Evolutionary conservation across 1,139 yeast species (phyloP).

Genomic region (Nakaseomyces nivariensis): DNA sequence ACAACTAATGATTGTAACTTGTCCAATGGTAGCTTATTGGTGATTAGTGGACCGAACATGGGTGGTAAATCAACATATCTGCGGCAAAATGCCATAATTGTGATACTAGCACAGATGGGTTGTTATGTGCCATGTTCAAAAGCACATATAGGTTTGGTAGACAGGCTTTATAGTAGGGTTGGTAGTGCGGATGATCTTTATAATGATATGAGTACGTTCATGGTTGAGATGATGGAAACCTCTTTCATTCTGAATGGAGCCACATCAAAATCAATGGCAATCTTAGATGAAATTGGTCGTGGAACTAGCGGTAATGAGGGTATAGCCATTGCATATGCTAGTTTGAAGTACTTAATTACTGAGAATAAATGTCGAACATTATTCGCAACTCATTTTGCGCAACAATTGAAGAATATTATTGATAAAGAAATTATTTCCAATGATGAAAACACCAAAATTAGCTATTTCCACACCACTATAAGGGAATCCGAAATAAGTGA

Average conservation of each 20-base stretch:
- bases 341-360: slow-evolving; percentile 48
- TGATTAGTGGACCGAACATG: slow-evolving; percentile 94
- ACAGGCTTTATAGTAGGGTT: slow-evolving; percentile 74
- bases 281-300: slow-evolving; percentile 92
- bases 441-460: slow-evolving; percentile 27
- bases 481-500: slow-evolving; percentile 30
- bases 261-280: slow-evolving; percentile 67
- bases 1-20: slow-evolving; percentile 54
- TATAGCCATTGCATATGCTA: slow-evolving; percentile 78
- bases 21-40: slow-evolving; percentile 41
- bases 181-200: slow-evolving; percentile 89
- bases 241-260: slow-evolving; percentile 71
- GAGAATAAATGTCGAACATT: slow-evolving; percentile 62
- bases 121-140: slow-evolving; percentile 71
- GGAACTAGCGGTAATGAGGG: slow-evolving; percentile 93
- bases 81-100: slow-evolving; percentile 78
- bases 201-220: slow-evolving; percentile 82
- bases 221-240: slow-evolving; percentile 98
- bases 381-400: slow-evolving; percentile 91
- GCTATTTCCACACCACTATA: slow-evolving; percentile 43
- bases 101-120: slow-evolving; percentile 83
- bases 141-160: slow-evolving; percentile 73
- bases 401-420: slow-evolving; percentile 44
- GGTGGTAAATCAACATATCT: slow-evolving; percentile 92
- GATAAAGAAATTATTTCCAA: slow-evolving; percentile 10